Conservation (phyloP, 257 asterid genomes). For the Echium plantagineum region DNA sequence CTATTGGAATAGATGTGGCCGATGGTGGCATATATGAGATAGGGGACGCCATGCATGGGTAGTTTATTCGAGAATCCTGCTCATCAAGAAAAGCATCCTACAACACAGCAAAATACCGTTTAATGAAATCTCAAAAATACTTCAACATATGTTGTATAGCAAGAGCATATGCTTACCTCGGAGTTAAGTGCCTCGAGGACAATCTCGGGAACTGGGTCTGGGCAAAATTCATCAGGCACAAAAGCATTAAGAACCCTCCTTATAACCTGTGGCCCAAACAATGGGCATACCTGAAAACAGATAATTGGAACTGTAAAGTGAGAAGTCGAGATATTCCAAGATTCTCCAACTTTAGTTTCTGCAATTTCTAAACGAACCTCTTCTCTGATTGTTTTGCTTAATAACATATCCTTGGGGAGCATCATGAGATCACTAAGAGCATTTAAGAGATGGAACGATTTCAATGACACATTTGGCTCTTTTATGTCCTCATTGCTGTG, state of each 20-base stretch:
- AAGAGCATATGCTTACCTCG: conserved; percentile 27
- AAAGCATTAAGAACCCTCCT: conserved; percentile 55
- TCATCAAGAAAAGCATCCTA: conserved; percentile 42
- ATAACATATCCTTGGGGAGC: conserved; percentile 89
- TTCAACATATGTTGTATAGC: background rate
- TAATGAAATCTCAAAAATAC: background rate
- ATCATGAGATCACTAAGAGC: conserved; percentile 88
- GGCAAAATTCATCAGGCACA: conserved; percentile 74
- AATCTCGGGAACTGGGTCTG: conserved; percentile 53
- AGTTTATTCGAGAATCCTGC: conserved; percentile 33
- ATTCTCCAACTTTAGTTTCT: background rate
- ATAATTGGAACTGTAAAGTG: background rate
- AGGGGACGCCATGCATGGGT: conserved; percentile 56
- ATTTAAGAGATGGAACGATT: conserved; percentile 59
- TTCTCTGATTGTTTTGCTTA: conserved; percentile 50
- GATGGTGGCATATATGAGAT: conserved; percentile 46
- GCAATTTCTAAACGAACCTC: conserved; percentile 33
- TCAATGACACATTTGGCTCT: conserved; percentile 28
- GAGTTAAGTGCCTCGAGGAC: conserved; percentile 59
- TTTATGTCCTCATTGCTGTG: conserved; percentile 24
- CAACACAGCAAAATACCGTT: background rate
- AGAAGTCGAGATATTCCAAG: background rate
- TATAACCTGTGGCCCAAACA: conserved; percentile 49
- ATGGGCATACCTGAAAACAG: conserved; percentile 53
- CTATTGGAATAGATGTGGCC: conserved; percentile 24